These are phyloP conservation scores for Lindgomyces ingoldianus DNA, from an alignment of 495 filamentous ascomycete genomes.

Conservation along the genomic window DNA sequence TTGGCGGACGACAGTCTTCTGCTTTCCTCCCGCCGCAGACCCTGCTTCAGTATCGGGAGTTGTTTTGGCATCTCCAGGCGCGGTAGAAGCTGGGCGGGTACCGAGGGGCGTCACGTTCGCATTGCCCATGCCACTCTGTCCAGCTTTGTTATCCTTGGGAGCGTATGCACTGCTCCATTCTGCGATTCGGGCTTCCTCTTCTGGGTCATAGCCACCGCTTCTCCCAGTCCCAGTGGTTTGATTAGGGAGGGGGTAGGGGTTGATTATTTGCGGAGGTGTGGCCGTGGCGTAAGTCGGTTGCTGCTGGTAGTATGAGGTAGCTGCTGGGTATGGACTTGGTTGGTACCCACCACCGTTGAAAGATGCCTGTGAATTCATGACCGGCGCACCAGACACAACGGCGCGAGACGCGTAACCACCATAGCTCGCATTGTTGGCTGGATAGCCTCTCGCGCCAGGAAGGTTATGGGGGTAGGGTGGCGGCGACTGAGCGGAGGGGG, in stretches of 20 bases:
- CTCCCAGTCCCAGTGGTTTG: not conserved
- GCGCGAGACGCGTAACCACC: conserved; percentile 65
- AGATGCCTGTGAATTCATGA: conserved; percentile 21
- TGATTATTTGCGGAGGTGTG: conserved; percentile 49
- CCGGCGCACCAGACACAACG: conserved; percentile 48
- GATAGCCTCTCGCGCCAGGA: conserved; percentile 11
- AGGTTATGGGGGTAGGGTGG: conserved; percentile 58
- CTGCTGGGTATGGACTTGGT: conserved; percentile 2
- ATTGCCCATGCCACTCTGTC: conserved; percentile 38
- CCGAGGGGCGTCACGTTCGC: conserved; percentile 23
- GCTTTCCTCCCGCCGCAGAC: conserved; percentile 39
- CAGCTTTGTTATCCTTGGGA: conserved; percentile 53
- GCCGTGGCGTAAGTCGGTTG: conserved; percentile 46
- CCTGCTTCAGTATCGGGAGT: conserved; percentile 50
- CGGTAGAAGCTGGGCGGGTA: conserved; percentile 19
- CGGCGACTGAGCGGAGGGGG: conserved; percentile 60
- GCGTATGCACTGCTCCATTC: conserved; percentile 96
- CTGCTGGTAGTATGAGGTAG: conserved; percentile 35
- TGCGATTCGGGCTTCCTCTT: conserved; percentile 89
- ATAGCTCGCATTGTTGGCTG: conserved; percentile 49
- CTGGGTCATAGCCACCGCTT: conserved; percentile 62
- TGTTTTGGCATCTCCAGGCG: conserved; percentile 36
- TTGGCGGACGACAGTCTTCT: conserved; percentile 76
- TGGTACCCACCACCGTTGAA: conserved; percentile 36
- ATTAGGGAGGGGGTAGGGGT: conserved; percentile 39